These are phyloP conservation scores for Gracilaria domingensis DNA, from an alignment of 23 red algal species.

Conservation along the genomic window DNA sequence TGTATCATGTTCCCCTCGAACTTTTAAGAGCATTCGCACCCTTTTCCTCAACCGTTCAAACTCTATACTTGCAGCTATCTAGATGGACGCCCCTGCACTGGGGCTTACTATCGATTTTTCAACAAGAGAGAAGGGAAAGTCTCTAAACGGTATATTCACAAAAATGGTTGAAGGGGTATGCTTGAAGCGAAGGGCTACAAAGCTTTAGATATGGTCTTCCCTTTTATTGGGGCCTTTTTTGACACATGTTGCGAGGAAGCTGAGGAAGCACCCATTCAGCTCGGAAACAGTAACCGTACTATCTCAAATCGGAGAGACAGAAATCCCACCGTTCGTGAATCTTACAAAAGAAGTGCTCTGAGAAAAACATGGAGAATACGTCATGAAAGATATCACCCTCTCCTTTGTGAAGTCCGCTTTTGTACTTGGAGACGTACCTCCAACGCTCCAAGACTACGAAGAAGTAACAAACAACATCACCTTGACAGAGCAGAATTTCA, in stretches of 20 bases:
- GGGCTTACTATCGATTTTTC: background rate
- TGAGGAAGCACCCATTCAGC: conserved; percentile 17
- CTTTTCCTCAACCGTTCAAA: conserved; percentile 10
- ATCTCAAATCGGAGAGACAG: background rate
- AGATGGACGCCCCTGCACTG: background rate
- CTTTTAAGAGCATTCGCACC: conserved; percentile 4
- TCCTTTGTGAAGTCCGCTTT: conserved; percentile 14
- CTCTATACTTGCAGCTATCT: background rate
- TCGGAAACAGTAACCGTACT: background rate
- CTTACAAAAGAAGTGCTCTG: background rate
- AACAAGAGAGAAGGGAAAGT: background rate
- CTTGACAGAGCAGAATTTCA: background rate
- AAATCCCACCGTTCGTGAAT: background rate
- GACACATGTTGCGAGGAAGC: conserved; percentile 22
- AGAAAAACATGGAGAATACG: background rate
- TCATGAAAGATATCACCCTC: background rate
- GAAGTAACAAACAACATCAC: background rate
- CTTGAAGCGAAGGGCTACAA: conserved; percentile 44
- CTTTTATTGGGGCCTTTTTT: conserved; percentile 41
- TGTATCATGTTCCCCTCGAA: background rate
- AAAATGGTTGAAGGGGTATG: conserved; percentile 18
- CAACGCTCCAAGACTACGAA: background rate
- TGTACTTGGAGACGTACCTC: background rate
- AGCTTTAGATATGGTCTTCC: conserved; percentile 55
- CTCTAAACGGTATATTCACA: background rate